Conservation (phyloP, 2,329 filamentous ascomycete species). For the Orbilia javanica region DNA sequence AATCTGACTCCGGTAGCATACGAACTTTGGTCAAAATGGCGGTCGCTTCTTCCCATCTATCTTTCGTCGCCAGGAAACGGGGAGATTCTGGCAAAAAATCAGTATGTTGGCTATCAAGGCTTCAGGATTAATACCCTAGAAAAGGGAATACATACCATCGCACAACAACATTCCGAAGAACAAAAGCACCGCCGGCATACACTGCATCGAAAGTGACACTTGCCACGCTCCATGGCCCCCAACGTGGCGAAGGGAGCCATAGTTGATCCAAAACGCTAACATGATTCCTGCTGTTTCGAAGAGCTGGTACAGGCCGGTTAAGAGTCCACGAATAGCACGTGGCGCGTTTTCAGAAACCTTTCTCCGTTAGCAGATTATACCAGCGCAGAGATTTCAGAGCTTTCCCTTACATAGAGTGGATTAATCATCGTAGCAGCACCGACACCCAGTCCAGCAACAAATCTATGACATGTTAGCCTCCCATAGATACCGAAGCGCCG, state of each 20-base stretch:
- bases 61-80: slow-evolving; percentile 76
- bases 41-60: slow-evolving; percentile 76
- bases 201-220: slow-evolving; percentile 75
- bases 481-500: not conserved
- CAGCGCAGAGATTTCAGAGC: not conserved
- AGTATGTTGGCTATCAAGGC: no score
- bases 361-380: not conserved
- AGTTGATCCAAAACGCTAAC: slow-evolving; percentile 70
- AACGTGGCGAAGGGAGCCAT: slow-evolving; percentile 69
- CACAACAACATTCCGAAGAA: slow-evolving; percentile 74
- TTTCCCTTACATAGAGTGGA: slow-evolving; percentile 68
- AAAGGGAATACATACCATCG: slow-evolving; percentile 41
- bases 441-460: slow-evolving; percentile 70
- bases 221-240: slow-evolving; percentile 69
- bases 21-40: slow-evolving; percentile 72
- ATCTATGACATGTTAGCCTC: slow-evolving; percentile 63
- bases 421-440: slow-evolving; percentile 71
- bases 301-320: slow-evolving; percentile 73
- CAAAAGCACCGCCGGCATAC: slow-evolving; percentile 73
- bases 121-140: no score
- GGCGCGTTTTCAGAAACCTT: slow-evolving; percentile 67
- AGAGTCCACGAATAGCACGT: slow-evolving; percentile 71
- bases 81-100: slow-evolving; percentile 78
- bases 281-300: slow-evolving; percentile 64
- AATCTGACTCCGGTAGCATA: slow-evolving; percentile 69